Base-by-base conservation (phyloP, 805 yeast species). In the Teunomyces stri region DNA sequence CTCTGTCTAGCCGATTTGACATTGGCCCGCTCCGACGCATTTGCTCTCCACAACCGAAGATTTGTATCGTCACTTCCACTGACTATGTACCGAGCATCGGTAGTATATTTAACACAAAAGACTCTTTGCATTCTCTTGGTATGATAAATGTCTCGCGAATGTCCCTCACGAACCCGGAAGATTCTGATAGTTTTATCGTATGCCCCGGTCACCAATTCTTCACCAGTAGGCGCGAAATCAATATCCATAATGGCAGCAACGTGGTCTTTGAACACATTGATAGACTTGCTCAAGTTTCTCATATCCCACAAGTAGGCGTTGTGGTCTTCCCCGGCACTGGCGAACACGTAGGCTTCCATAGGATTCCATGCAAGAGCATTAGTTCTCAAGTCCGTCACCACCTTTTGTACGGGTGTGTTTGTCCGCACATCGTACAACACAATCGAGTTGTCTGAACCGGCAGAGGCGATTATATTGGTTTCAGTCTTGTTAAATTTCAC, bases 41-140 rank as follows among this genome's bases (percentile, higher is more conserved):
- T 79, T 7, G 96, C 70, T 68, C 99, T 78, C 99, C 99, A 94
- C 48, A 95, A 58, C 56, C 99, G 78, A 25, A 95, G 82, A 66
- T 95, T 95, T 55, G 97, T 95, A 65, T 94, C 99, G 66, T 94
- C 99, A 1, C 96, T 88, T 15, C 97, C 99, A 49, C 89, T 81
- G 44, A 91, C 69, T 30, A 94, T 81, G 68, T 89, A 94, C 61
- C 85, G 82, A 46, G 95, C 79, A 68, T 94, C 99, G 81, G 89
- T 89, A 6, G 96, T 81, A 67, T 76, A 95, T 53, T 84, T 83
- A 35, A 85, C 89, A 47, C 87, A 79, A 67, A 90, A 89, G 9
- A 94, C 87, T 50, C 92, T 85, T 71, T 94, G 99, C 99, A 94
- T 94, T 64, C 99, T 81, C 72, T 89, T 90, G 11, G 99, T 94